Conservation (phyloP, 495 filamentous ascomycete genomes). For the Lindgomyces ingoldianus region DNA sequence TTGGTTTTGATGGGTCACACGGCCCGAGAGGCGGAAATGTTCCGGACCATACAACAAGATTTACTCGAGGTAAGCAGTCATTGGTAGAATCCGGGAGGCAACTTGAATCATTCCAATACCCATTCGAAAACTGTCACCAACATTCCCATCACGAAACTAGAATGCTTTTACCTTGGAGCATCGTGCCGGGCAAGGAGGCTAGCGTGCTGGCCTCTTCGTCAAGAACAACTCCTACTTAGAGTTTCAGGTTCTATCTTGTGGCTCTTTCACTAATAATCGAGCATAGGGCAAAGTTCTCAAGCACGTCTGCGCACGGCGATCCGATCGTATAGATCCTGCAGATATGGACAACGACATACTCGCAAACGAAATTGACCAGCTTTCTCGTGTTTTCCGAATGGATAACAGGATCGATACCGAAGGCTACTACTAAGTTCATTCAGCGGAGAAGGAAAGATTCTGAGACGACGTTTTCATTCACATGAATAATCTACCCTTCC, state of each 20-base stretch:
- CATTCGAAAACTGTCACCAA: too few relatives aligned
- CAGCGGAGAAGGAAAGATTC: too few relatives aligned
- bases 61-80: constrained; percentile 13
- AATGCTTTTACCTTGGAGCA: too few relatives aligned
- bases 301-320: background rate
- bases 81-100: too few relatives aligned
- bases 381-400: background rate
- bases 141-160: too few relatives aligned
- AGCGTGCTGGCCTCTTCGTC: too few relatives aligned
- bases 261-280: too few relatives aligned
- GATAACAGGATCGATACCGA: background rate
- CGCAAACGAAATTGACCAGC: constrained; percentile 3
- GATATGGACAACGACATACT: background rate
- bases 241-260: too few relatives aligned
- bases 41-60: background rate
- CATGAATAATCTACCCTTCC: too few relatives aligned
- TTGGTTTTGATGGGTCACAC: background rate
- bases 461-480: background rate
- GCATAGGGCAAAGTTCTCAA: constrained; percentile 1
- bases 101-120: too few relatives aligned
- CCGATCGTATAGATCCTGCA: background rate
- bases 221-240: too few relatives aligned
- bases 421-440: constrained; percentile 4
- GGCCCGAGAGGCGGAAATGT: constrained; percentile 3
- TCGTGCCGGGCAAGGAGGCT: too few relatives aligned